Base-by-base conservation (phyloP, 2,329 filamentous ascomycete species). In the Apiospora phragmitis region DNA sequence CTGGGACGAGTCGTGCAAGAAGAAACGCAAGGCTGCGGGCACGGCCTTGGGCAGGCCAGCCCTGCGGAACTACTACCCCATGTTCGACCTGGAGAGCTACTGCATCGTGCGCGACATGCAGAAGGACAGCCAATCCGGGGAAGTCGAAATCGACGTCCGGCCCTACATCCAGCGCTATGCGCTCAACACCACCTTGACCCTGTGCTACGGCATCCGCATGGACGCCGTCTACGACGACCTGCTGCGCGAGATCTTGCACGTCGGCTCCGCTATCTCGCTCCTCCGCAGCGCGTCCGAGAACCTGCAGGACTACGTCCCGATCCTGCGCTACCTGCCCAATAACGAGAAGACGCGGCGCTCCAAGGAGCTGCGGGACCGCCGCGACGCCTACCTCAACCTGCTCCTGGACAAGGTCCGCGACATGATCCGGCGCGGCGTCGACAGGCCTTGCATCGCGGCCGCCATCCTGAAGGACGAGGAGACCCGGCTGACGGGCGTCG, bases 121-220 rank as follows among this genome's bases (percentile, higher is more conserved):
- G 0, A 78, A 77, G 12, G 85, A 88, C 71, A 84, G 82, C 71
- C 76, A 80, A 12, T 77, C 80, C 35, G 83, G 83, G 1, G 77
- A 79, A 6, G 69, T 81, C 0, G 85, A 86, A 73, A 80, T 87
- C 67, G 82, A 81, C 65, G 77, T 87, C 3, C 78, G 86, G 6
- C 85, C 85, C 0, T 88, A 87, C 71, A 84, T 88, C 42, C 86
- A 88, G 72, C 80, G 86, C 18, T 88, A 84, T 75, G 86, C 85
- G 0, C 79, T 88, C 11, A 88, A 88, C 76, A 88, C 86, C 0
- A 88, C 85, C 0, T 76, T 88, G 24, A 88, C 86, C 0, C 80
- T 88, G 0, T 87, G 85, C 74, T 88, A 88, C 68, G 86, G 86
- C 0, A 87, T 87, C 49, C 82, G 86, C 1, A 88, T 88, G 86